Percentiles rank a stretch among this genome's conserved stretches.
These are phyloP conservation scores for Plicaturopsis crispa DNA, from an alignment of 768 basidiomycete species.

Conservation along the genomic window DNA sequence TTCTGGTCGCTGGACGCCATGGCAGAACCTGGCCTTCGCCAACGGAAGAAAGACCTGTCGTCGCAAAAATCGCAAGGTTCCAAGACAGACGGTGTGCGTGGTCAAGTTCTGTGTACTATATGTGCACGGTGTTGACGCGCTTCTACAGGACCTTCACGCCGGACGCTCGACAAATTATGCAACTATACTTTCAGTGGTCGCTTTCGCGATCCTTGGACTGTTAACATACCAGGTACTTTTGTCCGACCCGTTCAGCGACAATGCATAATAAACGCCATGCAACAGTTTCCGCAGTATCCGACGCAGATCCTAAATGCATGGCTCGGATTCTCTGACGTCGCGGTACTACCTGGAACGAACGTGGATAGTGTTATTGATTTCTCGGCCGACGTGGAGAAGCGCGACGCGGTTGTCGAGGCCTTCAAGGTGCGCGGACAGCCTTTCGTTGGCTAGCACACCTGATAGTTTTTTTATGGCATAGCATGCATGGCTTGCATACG, in stretches of 20 bases:
- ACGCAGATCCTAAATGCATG: background rate
- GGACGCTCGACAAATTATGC: too few species aligned
- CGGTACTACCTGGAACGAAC: background rate
- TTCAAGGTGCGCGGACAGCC: constrained; percentile 52
- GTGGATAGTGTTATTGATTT: constrained; percentile 17
- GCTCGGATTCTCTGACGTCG: background rate
- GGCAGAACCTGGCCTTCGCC: background rate
- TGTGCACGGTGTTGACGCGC: too few species aligned
- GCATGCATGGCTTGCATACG: constrained; percentile 86
- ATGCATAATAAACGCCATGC: too few species aligned
- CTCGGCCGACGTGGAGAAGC: constrained; percentile 50
- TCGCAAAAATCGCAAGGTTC: too few species aligned
- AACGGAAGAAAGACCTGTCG: background rate
- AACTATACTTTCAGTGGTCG: too few species aligned
- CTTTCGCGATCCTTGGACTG: too few species aligned
- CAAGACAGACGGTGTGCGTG: too few species aligned
- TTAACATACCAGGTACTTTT: too few species aligned
- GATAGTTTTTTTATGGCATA: constrained; percentile 26
- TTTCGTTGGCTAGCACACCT: background rate
- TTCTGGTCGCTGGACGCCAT: background rate
- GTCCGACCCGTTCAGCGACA: too few species aligned
- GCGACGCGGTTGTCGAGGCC: constrained; percentile 67
- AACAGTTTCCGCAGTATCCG: too few species aligned
- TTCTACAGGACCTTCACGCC: too few species aligned
- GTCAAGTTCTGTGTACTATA: too few species aligned